A percentile compares a stretch with the other conserved stretches of the same genome.
Evolutionary conservation across 257 asterid species (phyloP).

Genomic region (Osmanthus fragrans): DNA sequence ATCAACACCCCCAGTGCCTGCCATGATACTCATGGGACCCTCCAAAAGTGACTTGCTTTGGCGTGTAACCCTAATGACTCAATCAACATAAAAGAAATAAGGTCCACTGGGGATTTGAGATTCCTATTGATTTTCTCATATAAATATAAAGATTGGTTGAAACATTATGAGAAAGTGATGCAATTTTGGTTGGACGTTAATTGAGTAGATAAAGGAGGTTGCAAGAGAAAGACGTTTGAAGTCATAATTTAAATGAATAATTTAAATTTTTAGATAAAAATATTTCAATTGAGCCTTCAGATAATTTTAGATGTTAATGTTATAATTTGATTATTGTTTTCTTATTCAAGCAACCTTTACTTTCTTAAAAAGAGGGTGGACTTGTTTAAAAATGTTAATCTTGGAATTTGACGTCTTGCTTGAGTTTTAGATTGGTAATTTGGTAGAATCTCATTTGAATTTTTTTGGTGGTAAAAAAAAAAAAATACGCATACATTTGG

Average conservation of each 20-base stretch:
- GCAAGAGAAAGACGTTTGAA: not conserved
- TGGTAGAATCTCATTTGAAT: no score
- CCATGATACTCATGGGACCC: conserved; percentile 20
- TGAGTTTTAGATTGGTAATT: no score
- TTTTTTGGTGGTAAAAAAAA: not conserved
- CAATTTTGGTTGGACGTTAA: conserved; percentile 41
- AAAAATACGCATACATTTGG: not conserved
- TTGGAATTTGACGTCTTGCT: not conserved
- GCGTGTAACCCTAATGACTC: conserved; percentile 36
- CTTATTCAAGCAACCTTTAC: not conserved
- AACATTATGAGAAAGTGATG: conserved; percentile 43
- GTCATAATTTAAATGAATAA: not conserved
- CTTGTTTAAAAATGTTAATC: not conserved
- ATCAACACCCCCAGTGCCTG: conserved; percentile 11
- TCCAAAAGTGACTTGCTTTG: conserved; percentile 2
- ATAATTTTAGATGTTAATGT: not conserved
- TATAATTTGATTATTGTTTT: not conserved
- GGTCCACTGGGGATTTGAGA: conserved; percentile 21
- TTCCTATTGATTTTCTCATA: conserved; percentile 27
- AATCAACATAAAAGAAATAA: not conserved
- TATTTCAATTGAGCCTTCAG: not conserved
- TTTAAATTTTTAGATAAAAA: not conserved
- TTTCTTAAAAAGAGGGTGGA: not conserved
- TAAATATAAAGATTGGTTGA: conserved; percentile 36
- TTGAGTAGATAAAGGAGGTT: conserved; percentile 23